These are phyloP conservation scores for Glycyrrhiza uralensis DNA, from an alignment of 306 rosid species.

Conservation along the genomic window DNA sequence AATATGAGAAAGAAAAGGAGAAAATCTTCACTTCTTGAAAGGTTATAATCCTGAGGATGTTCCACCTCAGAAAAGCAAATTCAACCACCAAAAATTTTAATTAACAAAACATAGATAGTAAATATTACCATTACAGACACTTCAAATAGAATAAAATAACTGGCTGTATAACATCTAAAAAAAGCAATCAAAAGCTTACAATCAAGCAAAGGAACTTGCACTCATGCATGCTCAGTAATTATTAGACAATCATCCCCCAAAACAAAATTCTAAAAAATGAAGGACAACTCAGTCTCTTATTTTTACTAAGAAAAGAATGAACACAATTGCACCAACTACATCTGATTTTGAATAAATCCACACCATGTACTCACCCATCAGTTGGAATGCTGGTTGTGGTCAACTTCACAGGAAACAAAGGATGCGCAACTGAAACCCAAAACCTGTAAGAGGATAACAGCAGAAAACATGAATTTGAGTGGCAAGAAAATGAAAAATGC, in stretches of 20 bases:
- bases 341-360: slow-evolving; percentile 20
- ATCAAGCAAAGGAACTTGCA: slow-evolving; percentile 2
- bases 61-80: slow-evolving; percentile 7
- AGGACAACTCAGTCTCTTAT: neutral
- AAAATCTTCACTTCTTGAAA: neutral
- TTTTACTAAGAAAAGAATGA: neutral
- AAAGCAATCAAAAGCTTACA: neutral
- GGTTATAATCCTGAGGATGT: neutral
- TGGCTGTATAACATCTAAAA: neutral
- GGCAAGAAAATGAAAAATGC: slow-evolving; percentile 4
- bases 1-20: neutral
- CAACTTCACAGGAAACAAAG: slow-evolving; percentile 76
- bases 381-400: slow-evolving; percentile 46
- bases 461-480: neutral
- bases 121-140: neutral
- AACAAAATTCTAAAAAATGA: neutral
- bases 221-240: neutral
- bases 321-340: neutral
- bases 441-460: slow-evolving; percentile 52
- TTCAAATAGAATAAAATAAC: neutral
- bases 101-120: slow-evolving; percentile 3
- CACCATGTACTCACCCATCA: slow-evolving; percentile 67
- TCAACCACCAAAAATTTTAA: neutral
- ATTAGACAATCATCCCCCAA: neutral
- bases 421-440: slow-evolving; percentile 64